A percentile compares a stretch with the other conserved stretches of the same genome.
Evolutionary conservation across 495 filamentous ascomycete species (phyloP).

Genomic region (Hypoxylon lenormandii): DNA sequence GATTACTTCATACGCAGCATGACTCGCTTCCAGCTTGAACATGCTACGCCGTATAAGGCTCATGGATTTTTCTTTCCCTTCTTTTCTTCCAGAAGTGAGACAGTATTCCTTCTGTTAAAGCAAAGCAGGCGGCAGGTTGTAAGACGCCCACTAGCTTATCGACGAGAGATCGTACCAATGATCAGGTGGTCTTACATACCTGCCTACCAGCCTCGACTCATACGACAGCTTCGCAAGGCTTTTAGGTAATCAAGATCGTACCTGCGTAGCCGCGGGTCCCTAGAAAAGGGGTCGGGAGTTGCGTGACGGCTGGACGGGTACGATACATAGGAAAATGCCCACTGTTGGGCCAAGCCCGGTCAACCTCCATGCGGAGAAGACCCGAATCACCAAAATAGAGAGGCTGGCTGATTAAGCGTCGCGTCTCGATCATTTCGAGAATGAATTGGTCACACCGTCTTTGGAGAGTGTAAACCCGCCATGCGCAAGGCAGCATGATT

Average conservation of each 20-base stretch:
- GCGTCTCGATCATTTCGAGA: constrained; percentile 21
- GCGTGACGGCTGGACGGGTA: constrained; percentile 26
- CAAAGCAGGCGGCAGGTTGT: constrained; percentile 3
- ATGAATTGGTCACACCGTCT: constrained; percentile 44
- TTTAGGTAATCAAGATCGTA: constrained; percentile 44
- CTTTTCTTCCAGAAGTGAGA: constrained; percentile 21
- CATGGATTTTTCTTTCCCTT: constrained; percentile 15
- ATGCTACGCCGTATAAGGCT: constrained; percentile 25
- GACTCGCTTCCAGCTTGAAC: constrained; percentile 11
- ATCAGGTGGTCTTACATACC: neutral
- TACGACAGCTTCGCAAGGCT: constrained; percentile 16
- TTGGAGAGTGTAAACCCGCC: constrained; percentile 4
- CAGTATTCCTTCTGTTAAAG: constrained; percentile 26
- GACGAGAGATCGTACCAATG: neutral
- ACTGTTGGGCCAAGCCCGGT: constrained; percentile 13
- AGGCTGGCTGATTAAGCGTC: constrained; percentile 20
- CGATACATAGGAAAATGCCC: constrained; percentile 3
- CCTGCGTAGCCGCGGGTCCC: constrained; percentile 31
- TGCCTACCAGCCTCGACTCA: constrained; percentile 2
- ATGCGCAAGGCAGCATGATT: constrained; percentile 15
- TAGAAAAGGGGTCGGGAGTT: constrained; percentile 28
- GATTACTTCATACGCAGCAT: constrained; percentile 22
- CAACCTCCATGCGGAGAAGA: constrained; percentile 24
- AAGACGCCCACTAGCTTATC: constrained; percentile 8
- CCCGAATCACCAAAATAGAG: constrained; percentile 22